These are phyloP conservation scores for Ramularia collo-cygni DNA, from an alignment of 2,329 filamentous ascomycete species.

Conservation along the genomic window DNA sequence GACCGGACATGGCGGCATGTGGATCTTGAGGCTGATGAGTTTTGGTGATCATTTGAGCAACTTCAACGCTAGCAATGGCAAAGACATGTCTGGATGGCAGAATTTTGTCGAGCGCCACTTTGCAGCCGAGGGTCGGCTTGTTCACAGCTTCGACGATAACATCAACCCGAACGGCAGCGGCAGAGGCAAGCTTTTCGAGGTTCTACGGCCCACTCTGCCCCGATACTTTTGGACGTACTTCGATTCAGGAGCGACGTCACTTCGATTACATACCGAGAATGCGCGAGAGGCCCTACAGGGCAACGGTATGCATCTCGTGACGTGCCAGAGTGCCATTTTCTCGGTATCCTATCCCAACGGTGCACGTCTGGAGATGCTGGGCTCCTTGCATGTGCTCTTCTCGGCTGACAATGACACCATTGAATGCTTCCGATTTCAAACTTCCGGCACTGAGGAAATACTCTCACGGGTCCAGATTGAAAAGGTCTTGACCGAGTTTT, in stretches of 20 bases:
- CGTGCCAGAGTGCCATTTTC: constrained; percentile 69
- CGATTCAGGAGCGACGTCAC: constrained; percentile 73
- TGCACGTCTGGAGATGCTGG: constrained; percentile 50
- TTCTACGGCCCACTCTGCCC: constrained; percentile 71
- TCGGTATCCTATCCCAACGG: constrained; percentile 85
- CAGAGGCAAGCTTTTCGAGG: constrained; percentile 73
- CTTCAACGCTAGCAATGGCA: constrained; percentile 51
- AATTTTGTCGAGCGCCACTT: constrained; percentile 77
- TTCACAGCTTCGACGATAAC: constrained; percentile 33
- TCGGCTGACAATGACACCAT: constrained; percentile 67
- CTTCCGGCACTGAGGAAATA: constrained; percentile 72
- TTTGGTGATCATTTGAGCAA: constrained; percentile 51
- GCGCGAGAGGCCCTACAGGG: constrained; percentile 51
- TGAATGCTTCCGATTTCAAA: constrained; percentile 76
- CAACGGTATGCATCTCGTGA: constrained; percentile 64
- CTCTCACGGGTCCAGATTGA: constrained; percentile 60
- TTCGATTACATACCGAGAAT: constrained; percentile 78
- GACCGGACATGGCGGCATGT: constrained; percentile 29
- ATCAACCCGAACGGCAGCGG: constrained; percentile 23
- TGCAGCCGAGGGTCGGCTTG: constrained; percentile 66
- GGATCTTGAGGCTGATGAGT: constrained; percentile 47
- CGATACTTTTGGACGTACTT: constrained; percentile 89
- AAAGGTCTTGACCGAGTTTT: constrained; percentile 39
- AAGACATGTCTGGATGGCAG: constrained; percentile 71
- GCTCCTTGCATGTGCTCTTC: constrained; percentile 71